A percentile compares a stretch with the other conserved stretches of the same genome.
phyloP scores from a whole-genome alignment of 129 eudicot species.

The Centaurea solstitialis region DNA sequence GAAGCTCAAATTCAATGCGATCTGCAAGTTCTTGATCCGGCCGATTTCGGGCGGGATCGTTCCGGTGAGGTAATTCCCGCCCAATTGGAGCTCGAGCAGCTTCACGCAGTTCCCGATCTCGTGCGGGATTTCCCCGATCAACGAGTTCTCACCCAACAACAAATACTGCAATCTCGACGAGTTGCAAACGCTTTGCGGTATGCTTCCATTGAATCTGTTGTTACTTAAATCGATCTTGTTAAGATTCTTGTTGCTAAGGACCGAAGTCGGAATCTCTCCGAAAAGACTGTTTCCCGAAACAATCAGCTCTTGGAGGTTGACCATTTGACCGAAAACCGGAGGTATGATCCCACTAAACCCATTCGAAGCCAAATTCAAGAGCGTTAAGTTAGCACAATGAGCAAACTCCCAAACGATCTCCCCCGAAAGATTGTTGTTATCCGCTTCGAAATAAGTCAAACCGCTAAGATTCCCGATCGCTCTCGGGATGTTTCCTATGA shows the following conservation, averaged over 20 bases:
- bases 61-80: slow-evolving; percentile 86
- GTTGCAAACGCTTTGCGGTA: slow-evolving; percentile 76
- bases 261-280: slow-evolving; percentile 79
- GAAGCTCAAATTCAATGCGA: slow-evolving; percentile 82
- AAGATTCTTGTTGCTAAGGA: slow-evolving; percentile 74
- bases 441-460: slow-evolving; percentile 92
- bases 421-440: slow-evolving; percentile 89
- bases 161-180: slow-evolving; percentile 86
- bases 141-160: slow-evolving; percentile 66
- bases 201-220: slow-evolving; percentile 81
- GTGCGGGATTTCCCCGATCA: slow-evolving; percentile 79
- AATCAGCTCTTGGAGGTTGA: slow-evolving; percentile 81
- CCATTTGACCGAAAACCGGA: slow-evolving; percentile 62
- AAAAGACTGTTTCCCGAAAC: slow-evolving; percentile 75
- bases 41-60: slow-evolving; percentile 90
- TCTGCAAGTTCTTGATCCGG: slow-evolving; percentile 87
- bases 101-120: slow-evolving; percentile 85
- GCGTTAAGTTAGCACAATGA: slow-evolving; percentile 75
- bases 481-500: slow-evolving; percentile 73
- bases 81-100: slow-evolving; percentile 75
- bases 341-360: slow-evolving; percentile 84
- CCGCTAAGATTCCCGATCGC: slow-evolving; percentile 76
- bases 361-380: slow-evolving; percentile 87
- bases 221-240: slow-evolving; percentile 91
- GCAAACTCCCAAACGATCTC: slow-evolving; percentile 76